These are phyloP conservation scores for Fraxinus velutina DNA, from an alignment of 305 asterid species.

Conservation along the genomic window DNA sequence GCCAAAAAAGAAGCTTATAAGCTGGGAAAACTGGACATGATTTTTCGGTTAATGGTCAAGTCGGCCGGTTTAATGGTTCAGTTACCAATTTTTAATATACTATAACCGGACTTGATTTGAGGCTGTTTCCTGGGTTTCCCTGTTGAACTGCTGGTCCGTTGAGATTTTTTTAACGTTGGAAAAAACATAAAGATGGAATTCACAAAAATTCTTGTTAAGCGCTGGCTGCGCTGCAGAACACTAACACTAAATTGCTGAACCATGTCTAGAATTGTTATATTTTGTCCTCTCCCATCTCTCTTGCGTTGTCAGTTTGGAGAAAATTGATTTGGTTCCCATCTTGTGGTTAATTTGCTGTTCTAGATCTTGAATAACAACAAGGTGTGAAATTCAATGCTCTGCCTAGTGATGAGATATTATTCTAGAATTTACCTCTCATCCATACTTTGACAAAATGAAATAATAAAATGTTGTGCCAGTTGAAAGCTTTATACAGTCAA, in stretches of 20 bases:
- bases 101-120: too few relatives aligned
- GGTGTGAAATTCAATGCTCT: background rate
- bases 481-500: background rate
- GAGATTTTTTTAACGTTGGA: too few relatives aligned
- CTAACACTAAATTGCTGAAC: background rate
- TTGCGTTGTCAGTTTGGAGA: background rate
- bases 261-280: background rate
- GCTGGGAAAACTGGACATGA: too few relatives aligned
- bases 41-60: too few relatives aligned
- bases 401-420: background rate
- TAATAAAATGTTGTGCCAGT: background rate
- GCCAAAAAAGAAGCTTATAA: too few relatives aligned
- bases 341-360: background rate
- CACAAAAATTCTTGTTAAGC: background rate
- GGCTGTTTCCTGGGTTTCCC: too few relatives aligned
- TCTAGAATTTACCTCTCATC: background rate
- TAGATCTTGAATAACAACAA: background rate
- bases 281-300: background rate
- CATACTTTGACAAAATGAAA: background rate
- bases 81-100: too few relatives aligned
- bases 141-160: too few relatives aligned
- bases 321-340: background rate
- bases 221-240: background rate
- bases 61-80: too few relatives aligned
- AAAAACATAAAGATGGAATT: background rate